phyloP scores from a whole-genome alignment of 2,329 filamentous ascomycete genomes.

The Xylaria digitata region DNA sequence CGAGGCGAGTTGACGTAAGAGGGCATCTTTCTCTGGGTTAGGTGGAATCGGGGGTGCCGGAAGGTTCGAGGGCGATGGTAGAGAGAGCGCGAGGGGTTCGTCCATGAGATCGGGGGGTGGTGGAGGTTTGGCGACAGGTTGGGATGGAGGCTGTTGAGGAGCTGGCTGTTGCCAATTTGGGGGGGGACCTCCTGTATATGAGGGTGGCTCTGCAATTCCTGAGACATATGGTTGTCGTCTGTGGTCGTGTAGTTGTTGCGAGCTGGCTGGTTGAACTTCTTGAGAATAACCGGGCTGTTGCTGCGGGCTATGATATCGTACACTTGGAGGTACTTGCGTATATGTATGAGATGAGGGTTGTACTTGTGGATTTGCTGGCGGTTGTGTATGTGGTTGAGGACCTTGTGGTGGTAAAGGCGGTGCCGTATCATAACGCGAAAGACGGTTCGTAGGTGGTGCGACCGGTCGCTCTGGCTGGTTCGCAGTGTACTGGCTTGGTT shows the following conservation, averaged over 20 bases:
- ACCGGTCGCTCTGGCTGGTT: conserved; percentile 34
- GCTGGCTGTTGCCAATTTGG: conserved; percentile 46
- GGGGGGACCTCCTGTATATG: conserved; percentile 40
- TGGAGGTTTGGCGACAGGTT: conserved; percentile 54
- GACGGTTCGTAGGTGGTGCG: conserved; percentile 43
- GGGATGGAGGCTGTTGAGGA: conserved; percentile 41
- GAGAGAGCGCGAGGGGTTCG: conserved; percentile 64
- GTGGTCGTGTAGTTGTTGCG: conserved; percentile 41
- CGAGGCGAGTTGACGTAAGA: conserved; percentile 79
- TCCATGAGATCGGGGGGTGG: conserved; percentile 67
- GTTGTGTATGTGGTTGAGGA: conserved; percentile 45
- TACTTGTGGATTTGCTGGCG: conserved; percentile 32
- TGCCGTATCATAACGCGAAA: conserved; percentile 51
- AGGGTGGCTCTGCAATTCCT: conserved; percentile 28
- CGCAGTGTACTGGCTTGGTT: conserved; percentile 43
- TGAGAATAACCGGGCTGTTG: conserved; percentile 43
- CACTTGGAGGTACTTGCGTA: conserved; percentile 44
- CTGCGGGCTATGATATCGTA: conserved; percentile 45
- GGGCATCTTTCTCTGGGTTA: conserved; percentile 93
- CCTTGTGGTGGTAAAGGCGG: conserved; percentile 49
- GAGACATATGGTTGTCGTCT: conserved; percentile 32
- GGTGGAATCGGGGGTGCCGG: conserved; percentile 89
- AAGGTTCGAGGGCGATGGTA: conserved; percentile 61
- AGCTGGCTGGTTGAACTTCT: conserved; percentile 37
- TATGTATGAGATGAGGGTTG: conserved; percentile 47